These are phyloP conservation scores for Lizonia empirigonia DNA, from an alignment of 2,329 filamentous ascomycete species.

Conservation along the genomic window DNA sequence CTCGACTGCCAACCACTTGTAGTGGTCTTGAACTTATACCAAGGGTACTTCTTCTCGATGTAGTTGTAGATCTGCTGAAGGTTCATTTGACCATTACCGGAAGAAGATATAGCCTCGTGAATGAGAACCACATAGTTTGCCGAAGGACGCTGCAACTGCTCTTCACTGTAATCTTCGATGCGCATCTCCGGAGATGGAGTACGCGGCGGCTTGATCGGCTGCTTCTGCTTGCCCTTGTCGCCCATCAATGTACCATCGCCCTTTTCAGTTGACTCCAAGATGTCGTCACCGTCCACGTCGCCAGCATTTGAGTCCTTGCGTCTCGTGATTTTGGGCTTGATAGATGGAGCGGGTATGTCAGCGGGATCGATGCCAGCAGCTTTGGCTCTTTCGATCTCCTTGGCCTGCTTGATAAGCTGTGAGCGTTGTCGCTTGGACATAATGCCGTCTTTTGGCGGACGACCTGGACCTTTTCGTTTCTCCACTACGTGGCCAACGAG, in stretches of 20 bases:
- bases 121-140: conserved; percentile 69
- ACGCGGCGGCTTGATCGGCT: conserved; percentile 55
- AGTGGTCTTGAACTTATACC: conserved; percentile 64
- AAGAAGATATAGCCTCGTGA: conserved; percentile 65
- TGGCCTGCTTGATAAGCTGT: conserved; percentile 64
- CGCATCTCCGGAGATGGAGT: conserved; percentile 68
- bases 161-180: conserved; percentile 70
- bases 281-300: conserved; percentile 43
- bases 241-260: conserved; percentile 42
- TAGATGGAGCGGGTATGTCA: conserved; percentile 40
- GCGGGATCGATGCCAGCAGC: conserved; percentile 47
- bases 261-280: conserved; percentile 47
- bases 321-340: conserved; percentile 44
- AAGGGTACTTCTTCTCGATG: conserved; percentile 67
- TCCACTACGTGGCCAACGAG: conserved; percentile 54
- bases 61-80: conserved; percentile 70
- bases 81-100: conserved; percentile 62
- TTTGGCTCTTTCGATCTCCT: conserved; percentile 53
- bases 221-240: conserved; percentile 53
- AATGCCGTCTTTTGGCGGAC: conserved; percentile 80
- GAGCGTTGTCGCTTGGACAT: conserved; percentile 79
- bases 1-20: conserved; percentile 71
- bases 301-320: conserved; percentile 48
- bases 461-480: conserved; percentile 76
- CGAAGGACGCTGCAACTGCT: conserved; percentile 72